These are phyloP conservation scores for Irpex sp. DNA, from an alignment of 1,284 basidiomycete species.

Conservation along the genomic window DNA sequence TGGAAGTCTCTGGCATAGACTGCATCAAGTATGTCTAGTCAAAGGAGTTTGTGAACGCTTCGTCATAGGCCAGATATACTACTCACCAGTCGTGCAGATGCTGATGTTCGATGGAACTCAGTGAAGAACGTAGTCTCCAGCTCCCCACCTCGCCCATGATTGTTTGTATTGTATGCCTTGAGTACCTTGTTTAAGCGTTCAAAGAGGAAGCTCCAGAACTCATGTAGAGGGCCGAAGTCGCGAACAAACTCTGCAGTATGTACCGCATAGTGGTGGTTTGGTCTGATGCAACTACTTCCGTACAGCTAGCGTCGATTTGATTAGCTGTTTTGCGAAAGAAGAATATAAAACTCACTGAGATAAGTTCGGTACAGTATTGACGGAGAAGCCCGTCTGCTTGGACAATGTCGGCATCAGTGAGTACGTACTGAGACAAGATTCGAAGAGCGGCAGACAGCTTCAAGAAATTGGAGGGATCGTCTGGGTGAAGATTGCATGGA, in stretches of 20 bases:
- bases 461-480: slow-evolving; percentile 21
- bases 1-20: background rate
- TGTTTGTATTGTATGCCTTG: slow-evolving; percentile 28
- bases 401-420: slow-evolving; percentile 14
- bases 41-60: background rate
- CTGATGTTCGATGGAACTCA: slow-evolving; percentile 24
- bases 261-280: slow-evolving; percentile 28
- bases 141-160: slow-evolving; percentile 25
- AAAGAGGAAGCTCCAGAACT: slow-evolving; percentile 34
- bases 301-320: slow-evolving; percentile 20
- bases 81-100: slow-evolving; percentile 19
- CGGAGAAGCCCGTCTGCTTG: slow-evolving; percentile 17
- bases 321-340: background rate
- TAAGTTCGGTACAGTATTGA: slow-evolving; percentile 18
- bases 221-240: slow-evolving; percentile 29
- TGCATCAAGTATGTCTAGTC: background rate
- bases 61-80: background rate
- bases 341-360: slow-evolving; percentile 11
- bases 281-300: slow-evolving; percentile 20
- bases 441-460: slow-evolving; percentile 19
- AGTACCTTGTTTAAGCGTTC: slow-evolving; percentile 33
- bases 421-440: slow-evolving; percentile 8
- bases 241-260: slow-evolving; percentile 20
- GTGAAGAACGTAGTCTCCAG: slow-evolving; percentile 29
- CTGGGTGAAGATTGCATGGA: slow-evolving; percentile 17